Percentiles rank a stretch among this genome's conserved stretches.
Conservation (phyloP, 169 alveolate species). For the Hepatocystis sp. region DNA sequence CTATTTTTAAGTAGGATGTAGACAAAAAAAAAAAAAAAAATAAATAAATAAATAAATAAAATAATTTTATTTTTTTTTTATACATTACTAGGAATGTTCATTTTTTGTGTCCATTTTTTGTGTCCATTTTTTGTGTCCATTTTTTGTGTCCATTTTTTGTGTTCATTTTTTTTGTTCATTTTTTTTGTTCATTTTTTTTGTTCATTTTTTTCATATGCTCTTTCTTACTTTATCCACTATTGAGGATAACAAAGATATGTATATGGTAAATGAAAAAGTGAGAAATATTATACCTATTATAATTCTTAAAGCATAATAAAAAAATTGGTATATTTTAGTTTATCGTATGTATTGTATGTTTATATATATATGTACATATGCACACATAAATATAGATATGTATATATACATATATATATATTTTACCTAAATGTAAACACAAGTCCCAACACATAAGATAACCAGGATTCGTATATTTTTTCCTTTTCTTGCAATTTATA, state of each 20-base stretch:
- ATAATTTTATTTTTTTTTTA: too few species aligned
- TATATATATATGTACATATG: not conserved
- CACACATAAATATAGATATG: too few species aligned
- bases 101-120: too few species aligned
- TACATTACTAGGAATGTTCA: too few species aligned
- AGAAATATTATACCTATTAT: conserved; percentile 78
- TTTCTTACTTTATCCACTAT: conserved; percentile 61
- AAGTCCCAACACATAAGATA: conserved; percentile 72
- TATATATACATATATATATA: not conserved
- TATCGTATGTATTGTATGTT: not conserved
- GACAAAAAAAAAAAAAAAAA: not conserved
- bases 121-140: not conserved
- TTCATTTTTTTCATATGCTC: not conserved
- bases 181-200: not conserved
- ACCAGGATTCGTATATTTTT: conserved; percentile 53
- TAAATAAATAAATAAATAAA: not conserved
- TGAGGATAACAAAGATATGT: conserved; percentile 76
- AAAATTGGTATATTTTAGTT: too few species aligned
- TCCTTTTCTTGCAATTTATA: conserved; percentile 77
- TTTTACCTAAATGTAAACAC: conserved; percentile 37
- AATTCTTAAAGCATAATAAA: conserved; percentile 78
- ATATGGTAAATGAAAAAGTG: conserved; percentile 75
- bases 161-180: too few species aligned
- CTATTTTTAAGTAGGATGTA: too few species aligned
- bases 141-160: too few species aligned